A percentile compares a stretch with the other conserved stretches of the same genome.
These are phyloP conservation scores for Yamadazyma triangularis DNA, from an alignment of 1,139 yeast species.

Conservation along the genomic window DNA sequence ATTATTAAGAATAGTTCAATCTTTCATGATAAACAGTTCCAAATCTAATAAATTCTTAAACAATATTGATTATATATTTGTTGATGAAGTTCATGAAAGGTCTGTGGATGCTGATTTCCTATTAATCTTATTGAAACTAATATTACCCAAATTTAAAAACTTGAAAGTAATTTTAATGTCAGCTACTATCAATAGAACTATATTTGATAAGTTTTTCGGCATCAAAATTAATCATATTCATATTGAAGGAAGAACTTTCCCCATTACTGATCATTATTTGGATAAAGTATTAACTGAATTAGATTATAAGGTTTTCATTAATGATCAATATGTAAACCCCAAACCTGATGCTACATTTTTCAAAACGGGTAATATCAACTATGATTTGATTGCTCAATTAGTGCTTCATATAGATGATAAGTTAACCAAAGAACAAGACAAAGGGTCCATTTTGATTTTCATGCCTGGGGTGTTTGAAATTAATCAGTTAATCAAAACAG, in stretches of 20 bases:
- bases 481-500: slow-evolving; percentile 35
- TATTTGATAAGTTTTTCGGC: slow-evolving; percentile 61
- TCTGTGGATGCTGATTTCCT: slow-evolving; percentile 88
- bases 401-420: slow-evolving; percentile 43
- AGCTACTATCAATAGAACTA: slow-evolving; percentile 81
- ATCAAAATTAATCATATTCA: slow-evolving; percentile 54
- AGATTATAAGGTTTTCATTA: slow-evolving; percentile 47
- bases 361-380: slow-evolving; percentile 63
- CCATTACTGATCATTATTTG: slow-evolving; percentile 71
- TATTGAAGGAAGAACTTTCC: slow-evolving; percentile 91
- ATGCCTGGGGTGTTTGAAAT: slow-evolving; percentile 92
- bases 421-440: slow-evolving; percentile 5
- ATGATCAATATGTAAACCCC: slow-evolving; percentile 46
- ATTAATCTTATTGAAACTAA: slow-evolving; percentile 66
- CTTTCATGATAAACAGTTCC: slow-evolving; percentile 58
- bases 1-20: slow-evolving; percentile 44
- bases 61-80: slow-evolving; percentile 63
- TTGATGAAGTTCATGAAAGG: slow-evolving; percentile 96
- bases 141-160: slow-evolving; percentile 43
- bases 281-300: slow-evolving; percentile 56
- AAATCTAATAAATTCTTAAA: slow-evolving; percentile 36
- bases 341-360: slow-evolving; percentile 62
- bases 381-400: slow-evolving; percentile 59
- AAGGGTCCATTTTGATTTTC: slow-evolving; percentile 78
- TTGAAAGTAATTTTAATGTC: slow-evolving; percentile 83